Evolutionary conservation across 805 yeast species (phyloP).

Genomic region (Myxozyma neotropica): DNA sequence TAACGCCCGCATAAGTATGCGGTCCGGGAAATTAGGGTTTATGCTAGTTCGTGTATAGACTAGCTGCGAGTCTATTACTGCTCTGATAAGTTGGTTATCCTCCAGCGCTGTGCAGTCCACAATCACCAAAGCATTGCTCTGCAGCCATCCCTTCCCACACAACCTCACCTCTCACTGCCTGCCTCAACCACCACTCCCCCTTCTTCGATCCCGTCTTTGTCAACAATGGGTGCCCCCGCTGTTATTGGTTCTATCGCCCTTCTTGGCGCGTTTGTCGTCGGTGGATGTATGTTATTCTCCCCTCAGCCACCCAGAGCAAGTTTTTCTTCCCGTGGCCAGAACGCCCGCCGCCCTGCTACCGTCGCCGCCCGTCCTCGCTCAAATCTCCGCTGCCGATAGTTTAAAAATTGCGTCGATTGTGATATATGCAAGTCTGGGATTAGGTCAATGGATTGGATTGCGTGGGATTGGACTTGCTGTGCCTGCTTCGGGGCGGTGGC

Average conservation of each 20-base stretch:
- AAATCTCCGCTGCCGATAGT: neutral
- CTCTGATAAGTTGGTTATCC: conserved; percentile 10
- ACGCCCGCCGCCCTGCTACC: neutral
- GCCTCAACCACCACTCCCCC: conserved; percentile 2
- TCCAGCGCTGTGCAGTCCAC: conserved; percentile 3
- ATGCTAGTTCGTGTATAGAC: neutral
- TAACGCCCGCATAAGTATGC: neutral
- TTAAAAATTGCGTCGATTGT: neutral
- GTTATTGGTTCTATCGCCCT: conserved; percentile 39
- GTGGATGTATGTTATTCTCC: conserved; percentile 42
- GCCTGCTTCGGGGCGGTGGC: too few species aligned
- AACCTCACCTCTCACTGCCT: neutral
- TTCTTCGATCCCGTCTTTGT: conserved; percentile 1
- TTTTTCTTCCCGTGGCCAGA: conserved; percentile 2
- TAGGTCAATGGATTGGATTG: neutral
- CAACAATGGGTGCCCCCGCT: conserved; percentile 35
- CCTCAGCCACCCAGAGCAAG: neutral
- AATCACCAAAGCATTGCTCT: conserved; percentile 11
- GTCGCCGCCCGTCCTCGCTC: neutral
- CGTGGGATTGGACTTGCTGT: too few species aligned
- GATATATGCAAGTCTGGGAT: neutral
- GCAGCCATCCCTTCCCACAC: conserved; percentile 11
- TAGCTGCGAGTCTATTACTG: neutral
- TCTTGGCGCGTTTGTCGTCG: conserved; percentile 43
- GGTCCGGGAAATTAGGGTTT: neutral